Conservation (phyloP, 2,329 filamentous ascomycete species). For the Claviceps sp. region DNA sequence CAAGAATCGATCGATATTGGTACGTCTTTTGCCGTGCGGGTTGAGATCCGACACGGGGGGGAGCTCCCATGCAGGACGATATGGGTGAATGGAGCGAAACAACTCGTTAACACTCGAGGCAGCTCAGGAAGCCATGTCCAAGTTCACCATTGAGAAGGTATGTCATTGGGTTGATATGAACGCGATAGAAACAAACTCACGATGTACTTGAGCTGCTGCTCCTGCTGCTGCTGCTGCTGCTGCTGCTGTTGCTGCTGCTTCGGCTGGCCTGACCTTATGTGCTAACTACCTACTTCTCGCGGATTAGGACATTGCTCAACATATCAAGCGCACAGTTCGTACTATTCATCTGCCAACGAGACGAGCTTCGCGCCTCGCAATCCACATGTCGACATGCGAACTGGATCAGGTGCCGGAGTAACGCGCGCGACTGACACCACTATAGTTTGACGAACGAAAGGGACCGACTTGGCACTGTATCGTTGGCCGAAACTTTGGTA, state of each 20-base stretch:
- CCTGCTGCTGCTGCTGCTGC: no score
- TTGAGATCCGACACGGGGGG: no score
- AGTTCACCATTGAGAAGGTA: conserved; percentile 50
- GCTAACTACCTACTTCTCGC: not conserved
- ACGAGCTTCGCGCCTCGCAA: not conserved
- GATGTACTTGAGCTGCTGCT: conserved; percentile 6
- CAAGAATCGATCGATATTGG: conserved; percentile 90
- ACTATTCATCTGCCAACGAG: conserved; percentile 3
- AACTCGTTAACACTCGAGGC: conserved; percentile 2
- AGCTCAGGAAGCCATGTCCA: conserved; percentile 52
- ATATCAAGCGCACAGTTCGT: conserved; percentile 82
- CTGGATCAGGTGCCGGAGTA: not conserved
- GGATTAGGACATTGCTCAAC: conserved; percentile 76
- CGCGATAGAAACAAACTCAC: no score
- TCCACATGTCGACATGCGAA: not conserved
- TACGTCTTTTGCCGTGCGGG: conserved; percentile 33
- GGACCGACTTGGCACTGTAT: conserved; percentile 99
- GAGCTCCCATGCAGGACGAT: no score
- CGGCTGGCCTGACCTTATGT: no score
- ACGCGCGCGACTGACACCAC: not conserved
- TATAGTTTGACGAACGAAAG: conserved; percentile 88
- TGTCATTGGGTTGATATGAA: conserved; percentile 1
- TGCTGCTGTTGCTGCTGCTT: no score
- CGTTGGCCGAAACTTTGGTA: conserved; percentile 95
- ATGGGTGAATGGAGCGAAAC: not conserved